phyloP scores from a whole-genome alignment of 208 protist species.

The Ichthyophonus hoferi region DNA sequence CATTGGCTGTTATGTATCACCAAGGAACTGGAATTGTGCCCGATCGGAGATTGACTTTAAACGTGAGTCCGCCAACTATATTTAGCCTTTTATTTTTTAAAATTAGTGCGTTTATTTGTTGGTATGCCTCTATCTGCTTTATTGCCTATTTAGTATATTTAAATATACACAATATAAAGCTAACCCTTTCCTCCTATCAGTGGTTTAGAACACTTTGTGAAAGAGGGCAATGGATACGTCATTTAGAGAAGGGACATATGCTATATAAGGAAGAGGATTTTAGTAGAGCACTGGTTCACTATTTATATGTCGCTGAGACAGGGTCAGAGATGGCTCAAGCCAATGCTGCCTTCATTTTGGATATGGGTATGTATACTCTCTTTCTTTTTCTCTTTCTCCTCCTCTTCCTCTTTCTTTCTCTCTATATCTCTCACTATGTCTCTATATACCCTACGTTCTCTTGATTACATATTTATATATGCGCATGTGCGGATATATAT shows the following conservation, averaged over 20 bases:
- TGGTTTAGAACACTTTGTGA: neutral
- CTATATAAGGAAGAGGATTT: neutral
- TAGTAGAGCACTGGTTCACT: neutral
- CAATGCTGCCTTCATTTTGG: slow-evolving; percentile 1
- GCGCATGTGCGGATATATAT: neutral
- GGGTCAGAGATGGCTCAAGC: slow-evolving; percentile 8
- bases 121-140: neutral
- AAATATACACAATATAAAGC: neutral
- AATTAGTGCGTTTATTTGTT: neutral
- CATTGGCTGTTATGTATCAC: neutral
- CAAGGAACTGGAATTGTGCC: neutral
- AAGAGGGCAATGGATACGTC: neutral
- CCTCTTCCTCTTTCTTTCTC: too few relatives aligned
- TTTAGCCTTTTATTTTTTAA: neutral
- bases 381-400: neutral
- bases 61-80: neutral
- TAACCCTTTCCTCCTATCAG: neutral
- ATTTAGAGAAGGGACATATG: neutral
- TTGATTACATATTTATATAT: neutral
- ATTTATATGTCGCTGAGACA: slow-evolving; percentile 7
- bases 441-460: too few relatives aligned
- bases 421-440: too few relatives aligned
- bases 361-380: neutral
- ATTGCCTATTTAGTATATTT: neutral
- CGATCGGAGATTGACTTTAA: neutral